A percentile compares a stretch with the other conserved stretches of the same genome.
These are phyloP conservation scores for Backusella westeae DNA, from an alignment of 192 early-diverging fungal species.

Conservation along the genomic window DNA sequence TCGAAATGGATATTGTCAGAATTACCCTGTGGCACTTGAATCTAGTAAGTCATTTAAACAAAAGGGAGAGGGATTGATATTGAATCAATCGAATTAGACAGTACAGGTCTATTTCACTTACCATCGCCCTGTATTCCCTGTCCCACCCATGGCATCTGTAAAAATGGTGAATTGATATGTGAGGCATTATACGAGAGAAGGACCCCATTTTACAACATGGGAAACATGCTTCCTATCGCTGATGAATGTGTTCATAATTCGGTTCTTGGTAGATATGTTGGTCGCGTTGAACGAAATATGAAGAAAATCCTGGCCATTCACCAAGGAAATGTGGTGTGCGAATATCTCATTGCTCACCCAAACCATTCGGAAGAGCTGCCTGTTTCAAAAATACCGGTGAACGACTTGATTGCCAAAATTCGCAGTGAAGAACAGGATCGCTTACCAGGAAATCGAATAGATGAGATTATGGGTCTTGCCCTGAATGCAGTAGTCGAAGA, in stretches of 20 bases:
- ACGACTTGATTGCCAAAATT: not conserved
- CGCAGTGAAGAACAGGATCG: not conserved
- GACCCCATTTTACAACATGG: not conserved
- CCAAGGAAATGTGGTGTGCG: not conserved
- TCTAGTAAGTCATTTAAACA: not conserved
- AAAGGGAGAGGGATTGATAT: not conserved
- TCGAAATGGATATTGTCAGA: conserved; percentile 9
- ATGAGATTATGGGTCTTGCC: not conserved
- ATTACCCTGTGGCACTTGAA: not conserved
- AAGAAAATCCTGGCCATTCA: not conserved
- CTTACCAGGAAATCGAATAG: not conserved
- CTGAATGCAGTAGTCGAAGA: not conserved
- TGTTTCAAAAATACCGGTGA: not conserved
- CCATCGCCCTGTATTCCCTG: conserved; percentile 10
- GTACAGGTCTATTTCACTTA: not conserved
- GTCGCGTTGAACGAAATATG: conserved; percentile 1
- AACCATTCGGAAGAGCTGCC: not conserved
- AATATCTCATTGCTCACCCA: not conserved
- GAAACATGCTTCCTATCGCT: conserved; percentile 3
- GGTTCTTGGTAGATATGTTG: not conserved
- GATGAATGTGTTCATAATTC: conserved; percentile 17
- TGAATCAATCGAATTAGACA: not conserved
- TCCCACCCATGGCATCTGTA: conserved; percentile 9
- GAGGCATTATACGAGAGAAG: conserved; percentile 7
- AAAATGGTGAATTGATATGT: conserved; percentile 7